Evolutionary conservation across 129 eudicot genomes (phyloP).

Genomic region (Glebionis coronaria): DNA sequence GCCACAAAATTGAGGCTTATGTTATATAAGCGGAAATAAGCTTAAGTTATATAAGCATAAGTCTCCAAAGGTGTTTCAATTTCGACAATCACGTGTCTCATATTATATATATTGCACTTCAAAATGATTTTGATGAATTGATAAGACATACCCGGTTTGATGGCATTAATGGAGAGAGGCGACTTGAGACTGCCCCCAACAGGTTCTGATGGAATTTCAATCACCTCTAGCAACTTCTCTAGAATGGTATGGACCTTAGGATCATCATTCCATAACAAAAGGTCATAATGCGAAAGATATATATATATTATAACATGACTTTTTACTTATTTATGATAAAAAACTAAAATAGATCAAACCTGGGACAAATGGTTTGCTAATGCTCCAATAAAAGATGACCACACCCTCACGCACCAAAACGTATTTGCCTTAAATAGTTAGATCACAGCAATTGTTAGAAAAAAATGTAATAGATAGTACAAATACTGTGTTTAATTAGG

Average conservation of each 20-base stretch:
- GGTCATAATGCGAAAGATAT: background rate
- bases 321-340: background rate
- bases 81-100: too few relatives aligned
- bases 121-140: background rate
- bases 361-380: constrained; percentile 86
- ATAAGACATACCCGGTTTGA: constrained; percentile 68
- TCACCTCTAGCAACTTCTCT: constrained; percentile 88
- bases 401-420: too few relatives aligned
- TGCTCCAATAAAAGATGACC: constrained; percentile 94
- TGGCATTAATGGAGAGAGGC: constrained; percentile 89
- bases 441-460: too few relatives aligned
- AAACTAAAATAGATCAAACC: constrained; percentile 38
- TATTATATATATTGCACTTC: background rate
- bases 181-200: constrained; percentile 89
- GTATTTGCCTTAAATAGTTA: too few relatives aligned
- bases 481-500: too few relatives aligned
- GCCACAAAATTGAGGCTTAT: too few relatives aligned
- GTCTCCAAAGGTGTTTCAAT: too few relatives aligned
- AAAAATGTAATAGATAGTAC: too few relatives aligned
- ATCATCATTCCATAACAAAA: constrained; percentile 54
- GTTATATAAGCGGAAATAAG: too few relatives aligned
- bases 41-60: too few relatives aligned
- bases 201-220: constrained; percentile 97
- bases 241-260: constrained; percentile 93
- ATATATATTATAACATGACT: background rate